Conservation (phyloP, 495 filamentous ascomycete species). For the Penicillium egyptiacum region DNA sequence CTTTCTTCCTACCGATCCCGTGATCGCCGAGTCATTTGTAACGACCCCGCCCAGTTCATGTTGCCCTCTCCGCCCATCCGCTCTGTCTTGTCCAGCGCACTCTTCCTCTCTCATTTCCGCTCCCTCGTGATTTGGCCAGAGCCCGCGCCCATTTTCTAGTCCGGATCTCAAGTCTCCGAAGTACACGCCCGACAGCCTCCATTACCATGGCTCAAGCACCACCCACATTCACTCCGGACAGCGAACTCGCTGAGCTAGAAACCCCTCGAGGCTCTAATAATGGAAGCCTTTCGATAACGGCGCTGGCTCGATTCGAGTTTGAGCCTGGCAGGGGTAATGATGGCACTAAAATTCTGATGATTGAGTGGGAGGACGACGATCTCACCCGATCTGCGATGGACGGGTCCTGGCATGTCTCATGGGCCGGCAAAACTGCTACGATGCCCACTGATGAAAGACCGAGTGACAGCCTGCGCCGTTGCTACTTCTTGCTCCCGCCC, state of each 20-base stretch:
- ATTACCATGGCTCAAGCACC: conserved; percentile 23
- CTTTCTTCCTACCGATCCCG: too few species aligned
- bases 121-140: too few species aligned
- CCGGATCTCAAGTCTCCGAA: too few species aligned
- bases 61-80: too few species aligned
- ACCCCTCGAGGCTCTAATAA: conserved; percentile 27
- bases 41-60: too few species aligned
- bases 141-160: too few species aligned
- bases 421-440: conserved; percentile 69
- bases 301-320: conserved; percentile 82
- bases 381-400: conserved; percentile 34
- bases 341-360: conserved; percentile 81
- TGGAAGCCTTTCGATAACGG: conserved; percentile 41
- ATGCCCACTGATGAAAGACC: conserved; percentile 62
- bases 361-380: conserved; percentile 73
- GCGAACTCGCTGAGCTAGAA: conserved; percentile 37
- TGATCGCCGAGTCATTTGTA: too few species aligned
- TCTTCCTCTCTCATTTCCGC: too few species aligned
- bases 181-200: too few species aligned
- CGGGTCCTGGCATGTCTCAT: conserved; percentile 67
- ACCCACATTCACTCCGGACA: conserved; percentile 39
- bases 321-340: conserved; percentile 74
- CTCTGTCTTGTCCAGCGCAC: too few species aligned
- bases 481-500: conserved; percentile 74
- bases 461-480: conserved; percentile 55